Base-by-base conservation (phyloP, 2,329 filamentous ascomycete species). In the Fusarium torulosum region DNA sequence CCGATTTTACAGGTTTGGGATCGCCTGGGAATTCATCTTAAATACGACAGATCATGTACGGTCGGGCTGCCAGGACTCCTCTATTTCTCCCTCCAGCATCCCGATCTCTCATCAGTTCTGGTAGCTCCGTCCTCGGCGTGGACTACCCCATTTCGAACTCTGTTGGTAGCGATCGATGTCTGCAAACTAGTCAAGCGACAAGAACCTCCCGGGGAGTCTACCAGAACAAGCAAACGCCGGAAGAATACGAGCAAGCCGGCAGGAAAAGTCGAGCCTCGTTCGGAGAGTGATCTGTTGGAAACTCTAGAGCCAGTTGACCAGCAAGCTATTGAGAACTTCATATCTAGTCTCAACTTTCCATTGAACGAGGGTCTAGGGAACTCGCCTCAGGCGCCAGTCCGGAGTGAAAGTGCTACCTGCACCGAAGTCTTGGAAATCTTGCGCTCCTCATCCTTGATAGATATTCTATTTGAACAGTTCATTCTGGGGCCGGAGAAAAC, bases 11-110 rank as follows among this genome's bases (percentile, higher is more conserved):
- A 79, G 78, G 27, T 77, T 6, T 79, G 79, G 78, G 40, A 65
- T 52, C 71, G 72, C 4, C 58, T 79, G 1, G 74, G 75, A 2
- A 35, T 80, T 37, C 69, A 59, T 7, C 56, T 80, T 4, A 69
- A 72, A 17, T 54, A 63, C n/a, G 57, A 69, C n/a, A 45, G 47
- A 7, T 52, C 53, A 31, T 35, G 31, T 4, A 14, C 15, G 9
- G n/a, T 49, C 4, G 56, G 63, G 19, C 31, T 68, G 7, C 52
- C 70, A 4, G 70, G 68, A 11, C 53, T 66, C 13, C 46, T 78
- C 9, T 56, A 63, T 2, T 80, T 80, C 40, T 78, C 75, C 1
- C 72, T 82, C 9, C 75, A 80, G 47, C 79, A 82, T 51, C 73
- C 77, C 4, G 73, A 76, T 38, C 46, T 79, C 19, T 69, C 71